These are phyloP conservation scores for Dunaliella primolecta DNA, from an alignment of 139 green algal genomes.

Conservation along the genomic window DNA sequence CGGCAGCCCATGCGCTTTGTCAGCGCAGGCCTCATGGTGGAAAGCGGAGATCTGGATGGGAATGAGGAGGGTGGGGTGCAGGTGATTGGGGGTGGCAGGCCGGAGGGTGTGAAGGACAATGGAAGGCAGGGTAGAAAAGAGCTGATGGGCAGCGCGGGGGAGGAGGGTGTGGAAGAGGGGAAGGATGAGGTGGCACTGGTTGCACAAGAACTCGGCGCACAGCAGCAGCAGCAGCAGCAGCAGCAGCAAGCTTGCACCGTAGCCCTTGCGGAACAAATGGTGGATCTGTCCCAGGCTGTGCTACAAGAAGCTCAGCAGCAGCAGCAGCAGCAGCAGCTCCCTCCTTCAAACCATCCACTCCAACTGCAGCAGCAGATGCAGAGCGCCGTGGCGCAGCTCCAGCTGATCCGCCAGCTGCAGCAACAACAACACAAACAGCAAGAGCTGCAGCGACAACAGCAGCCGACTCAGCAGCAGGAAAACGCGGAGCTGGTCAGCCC, in stretches of 20 bases:
- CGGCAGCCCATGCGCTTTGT: not conserved
- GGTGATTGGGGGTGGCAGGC: too few relatives aligned
- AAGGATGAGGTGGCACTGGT: too few relatives aligned
- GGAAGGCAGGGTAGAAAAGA: not conserved
- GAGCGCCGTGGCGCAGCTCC: not conserved
- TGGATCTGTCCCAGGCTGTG: not conserved
- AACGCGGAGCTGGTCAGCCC: too few relatives aligned
- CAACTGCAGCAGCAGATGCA: not conserved
- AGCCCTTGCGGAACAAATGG: not conserved
- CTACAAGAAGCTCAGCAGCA: not conserved
- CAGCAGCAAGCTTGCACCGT: not conserved
- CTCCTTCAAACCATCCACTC: not conserved
- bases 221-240: not conserved
- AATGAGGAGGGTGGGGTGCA: not conserved
- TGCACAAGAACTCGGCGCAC: too few relatives aligned
- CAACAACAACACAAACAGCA: not conserved
- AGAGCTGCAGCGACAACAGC: not conserved
- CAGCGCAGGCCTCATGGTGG: not conserved
- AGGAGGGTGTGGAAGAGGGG: too few relatives aligned
- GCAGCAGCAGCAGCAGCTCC: constrained; percentile 2
- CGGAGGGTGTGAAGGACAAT: not conserved
- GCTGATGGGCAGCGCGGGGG: too few relatives aligned
- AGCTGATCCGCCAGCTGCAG: not conserved
- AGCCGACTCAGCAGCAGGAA: too few relatives aligned
- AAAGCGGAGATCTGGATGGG: not conserved